A percentile compares a stretch with the other conserved stretches of the same genome.
These are phyloP conservation scores for Sphaerulina populicola DNA, from an alignment of 2,329 filamentous ascomycete species.

Conservation along the genomic window DNA sequence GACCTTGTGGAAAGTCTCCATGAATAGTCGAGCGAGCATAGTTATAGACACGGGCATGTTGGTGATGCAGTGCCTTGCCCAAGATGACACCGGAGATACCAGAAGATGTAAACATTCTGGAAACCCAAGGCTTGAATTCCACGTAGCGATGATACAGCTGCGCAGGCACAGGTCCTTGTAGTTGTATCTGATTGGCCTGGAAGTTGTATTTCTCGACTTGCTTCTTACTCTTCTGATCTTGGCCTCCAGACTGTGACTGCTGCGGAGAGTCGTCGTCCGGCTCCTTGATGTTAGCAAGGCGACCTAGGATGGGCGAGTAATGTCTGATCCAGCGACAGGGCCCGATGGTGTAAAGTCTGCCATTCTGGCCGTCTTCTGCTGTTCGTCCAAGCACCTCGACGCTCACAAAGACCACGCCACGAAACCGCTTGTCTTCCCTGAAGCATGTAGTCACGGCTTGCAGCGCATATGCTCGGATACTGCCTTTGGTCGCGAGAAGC, in stretches of 20 bases:
- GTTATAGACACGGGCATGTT: constrained; percentile 83
- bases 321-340: constrained; percentile 73
- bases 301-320: constrained; percentile 80
- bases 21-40: constrained; percentile 69
- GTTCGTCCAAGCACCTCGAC: constrained; percentile 71
- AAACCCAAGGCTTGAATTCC: constrained; percentile 84
- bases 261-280: constrained; percentile 36
- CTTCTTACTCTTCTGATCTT: constrained; percentile 27
- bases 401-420: constrained; percentile 62
- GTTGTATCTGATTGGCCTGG: constrained; percentile 84
- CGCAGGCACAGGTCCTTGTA: constrained; percentile 71
- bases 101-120: constrained; percentile 72
- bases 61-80: constrained; percentile 79
- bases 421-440: constrained; percentile 55
- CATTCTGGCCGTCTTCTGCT: constrained; percentile 49
- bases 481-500: constrained; percentile 75
- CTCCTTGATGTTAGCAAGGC: constrained; percentile 60
- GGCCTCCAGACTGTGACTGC: constrained; percentile 8
- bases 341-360: constrained; percentile 69
- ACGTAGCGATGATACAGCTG: constrained; percentile 85
- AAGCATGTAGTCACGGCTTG: constrained; percentile 60
- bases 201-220: constrained; percentile 64
- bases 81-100: constrained; percentile 72
- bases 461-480: constrained; percentile 75
- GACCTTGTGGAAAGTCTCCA: constrained; percentile 52